Evolutionary conservation across 176 grass and related monocot species (phyloP).

Genomic region (Ensete ventricosum): DNA sequence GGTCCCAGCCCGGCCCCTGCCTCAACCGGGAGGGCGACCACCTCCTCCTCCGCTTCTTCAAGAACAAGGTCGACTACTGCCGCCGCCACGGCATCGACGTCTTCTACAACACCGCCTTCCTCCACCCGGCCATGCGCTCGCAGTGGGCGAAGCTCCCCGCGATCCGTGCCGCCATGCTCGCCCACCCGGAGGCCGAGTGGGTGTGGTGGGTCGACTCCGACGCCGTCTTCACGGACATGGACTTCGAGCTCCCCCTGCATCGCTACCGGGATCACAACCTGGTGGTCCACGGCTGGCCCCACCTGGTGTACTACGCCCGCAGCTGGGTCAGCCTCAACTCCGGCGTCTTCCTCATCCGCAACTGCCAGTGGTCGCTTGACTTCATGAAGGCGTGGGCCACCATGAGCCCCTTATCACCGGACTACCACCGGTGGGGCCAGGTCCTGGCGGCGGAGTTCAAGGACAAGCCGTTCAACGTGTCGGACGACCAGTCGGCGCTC

Average conservation of each 20-base stretch:
- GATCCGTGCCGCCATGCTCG: conserved; percentile 66
- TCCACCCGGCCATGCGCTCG: conserved; percentile 49
- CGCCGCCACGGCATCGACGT: conserved; percentile 57
- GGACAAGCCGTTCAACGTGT: conserved; percentile 63
- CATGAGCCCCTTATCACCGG: conserved; percentile 44
- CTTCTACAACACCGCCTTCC: conserved; percentile 67
- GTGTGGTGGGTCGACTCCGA: conserved; percentile 98
- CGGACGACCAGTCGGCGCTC: conserved; percentile 86
- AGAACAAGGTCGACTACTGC: conserved; percentile 97
- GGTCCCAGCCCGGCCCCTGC: conserved; percentile 74
- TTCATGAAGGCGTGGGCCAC: conserved; percentile 63
- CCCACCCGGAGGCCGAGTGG: conserved; percentile 85
- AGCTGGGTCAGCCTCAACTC: conserved; percentile 92
- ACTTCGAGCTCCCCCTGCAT: conserved; percentile 46
- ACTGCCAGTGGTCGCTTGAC: conserved; percentile 9
- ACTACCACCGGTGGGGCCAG: conserved; percentile 46
- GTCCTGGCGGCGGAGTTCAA: conserved; percentile 45
- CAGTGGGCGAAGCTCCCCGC: conserved; percentile 76
- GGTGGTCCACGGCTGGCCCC: conserved; percentile 67
- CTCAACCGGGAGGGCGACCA: conserved; percentile 43
- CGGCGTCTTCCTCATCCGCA: conserved; percentile 18
- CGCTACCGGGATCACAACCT: conserved; percentile 61
- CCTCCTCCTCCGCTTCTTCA: conserved; percentile 51
- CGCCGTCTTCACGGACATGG: conserved; percentile 91
- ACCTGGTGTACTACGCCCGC: conserved; percentile 37